phyloP scores from a whole-genome alignment of 176 grass and related monocot genomes.

The Saccharum spontaneum region DNA sequence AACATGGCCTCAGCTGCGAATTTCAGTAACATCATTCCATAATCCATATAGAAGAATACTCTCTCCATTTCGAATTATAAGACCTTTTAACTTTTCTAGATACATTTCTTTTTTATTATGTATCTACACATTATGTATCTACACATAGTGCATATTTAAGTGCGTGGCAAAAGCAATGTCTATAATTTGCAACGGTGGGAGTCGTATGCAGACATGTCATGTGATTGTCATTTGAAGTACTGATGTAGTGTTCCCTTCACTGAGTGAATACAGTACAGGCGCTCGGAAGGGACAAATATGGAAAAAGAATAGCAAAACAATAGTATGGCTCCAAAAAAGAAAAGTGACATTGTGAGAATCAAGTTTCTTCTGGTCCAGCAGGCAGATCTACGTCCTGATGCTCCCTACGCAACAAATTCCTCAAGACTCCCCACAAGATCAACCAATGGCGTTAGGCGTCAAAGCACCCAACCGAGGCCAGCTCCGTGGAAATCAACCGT shows the following conservation, averaged over 20 bases:
- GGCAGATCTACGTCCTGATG: constrained; percentile 3
- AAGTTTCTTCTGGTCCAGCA: not conserved
- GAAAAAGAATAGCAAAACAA: not conserved
- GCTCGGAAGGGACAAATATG: not conserved
- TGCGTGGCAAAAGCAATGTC: no score
- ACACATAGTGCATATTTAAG: no score
- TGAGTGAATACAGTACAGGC: not conserved
- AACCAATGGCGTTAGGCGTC: constrained; percentile 26
- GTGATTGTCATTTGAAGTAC: not conserved
- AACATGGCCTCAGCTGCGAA: no score
- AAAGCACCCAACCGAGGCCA: constrained; percentile 18
- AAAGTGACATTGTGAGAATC: not conserved
- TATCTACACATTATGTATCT: no score
- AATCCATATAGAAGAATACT: not conserved
- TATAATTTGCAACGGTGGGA: no score
- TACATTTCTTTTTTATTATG: no score
- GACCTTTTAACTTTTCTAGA: no score
- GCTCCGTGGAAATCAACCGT: constrained; percentile 30
- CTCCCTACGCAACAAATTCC: not conserved
- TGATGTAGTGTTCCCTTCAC: not conserved
- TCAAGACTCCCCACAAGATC: not conserved
- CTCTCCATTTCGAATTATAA: no score
- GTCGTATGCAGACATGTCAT: not conserved
- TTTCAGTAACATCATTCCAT: not conserved
- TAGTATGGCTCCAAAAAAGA: not conserved